A percentile compares a stretch with the other conserved stretches of the same genome.
Evolutionary conservation across 129 eudicot species (phyloP).

Genomic region (Chrysanthemum seticuspe): DNA sequence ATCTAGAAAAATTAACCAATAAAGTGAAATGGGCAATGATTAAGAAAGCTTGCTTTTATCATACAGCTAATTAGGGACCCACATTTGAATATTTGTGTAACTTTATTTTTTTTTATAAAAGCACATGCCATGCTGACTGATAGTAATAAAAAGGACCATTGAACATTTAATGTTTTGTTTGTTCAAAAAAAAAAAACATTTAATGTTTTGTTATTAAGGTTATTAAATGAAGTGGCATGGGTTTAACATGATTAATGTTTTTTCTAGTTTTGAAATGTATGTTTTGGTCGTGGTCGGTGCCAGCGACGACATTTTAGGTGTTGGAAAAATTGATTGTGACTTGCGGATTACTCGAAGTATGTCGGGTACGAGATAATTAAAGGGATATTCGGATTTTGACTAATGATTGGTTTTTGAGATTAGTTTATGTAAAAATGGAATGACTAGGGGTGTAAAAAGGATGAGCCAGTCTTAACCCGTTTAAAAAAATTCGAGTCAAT

Average conservation of each 20-base stretch:
- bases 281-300: conserved; percentile 13
- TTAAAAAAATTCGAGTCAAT: no score
- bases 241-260: background rate
- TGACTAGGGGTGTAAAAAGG: background rate
- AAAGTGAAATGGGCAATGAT: background rate
- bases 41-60: conserved; percentile 21
- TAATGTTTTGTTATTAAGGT: conserved; percentile 17
- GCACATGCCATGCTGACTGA: conserved; percentile 30
- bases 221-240: background rate
- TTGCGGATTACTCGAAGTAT: conserved; percentile 31
- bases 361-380: conserved; percentile 16
- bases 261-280: background rate
- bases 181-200: no score
- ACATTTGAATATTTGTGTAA: conserved; percentile 5
- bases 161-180: background rate
- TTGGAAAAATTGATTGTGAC: conserved; percentile 26
- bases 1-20: background rate
- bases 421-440: background rate
- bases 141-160: conserved; percentile 22
- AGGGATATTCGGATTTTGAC: conserved; percentile 6
- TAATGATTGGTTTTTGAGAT: conserved; percentile 6
- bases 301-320: conserved; percentile 6
- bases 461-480: no score
- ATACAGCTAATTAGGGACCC: conserved; percentile 48
- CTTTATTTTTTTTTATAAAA: conserved; percentile 9